Conservation (phyloP, 108 stramenopile species). For the Hondaea fermentalgiana region DNA sequence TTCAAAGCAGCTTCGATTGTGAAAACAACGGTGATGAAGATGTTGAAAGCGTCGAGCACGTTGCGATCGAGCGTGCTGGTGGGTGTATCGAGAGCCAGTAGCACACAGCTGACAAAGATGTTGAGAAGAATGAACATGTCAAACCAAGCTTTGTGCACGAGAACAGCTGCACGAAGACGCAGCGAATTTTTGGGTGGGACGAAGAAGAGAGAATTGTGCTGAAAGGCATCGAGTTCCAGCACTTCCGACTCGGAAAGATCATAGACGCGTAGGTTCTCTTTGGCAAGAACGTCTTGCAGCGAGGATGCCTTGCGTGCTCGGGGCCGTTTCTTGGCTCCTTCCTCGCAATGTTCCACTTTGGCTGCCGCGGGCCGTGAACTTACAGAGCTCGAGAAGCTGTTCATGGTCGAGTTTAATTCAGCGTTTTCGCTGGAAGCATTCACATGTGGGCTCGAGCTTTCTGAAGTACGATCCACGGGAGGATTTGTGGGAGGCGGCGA, state of each 20-base stretch:
- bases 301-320: neutral
- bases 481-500: no score
- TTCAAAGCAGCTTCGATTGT: slow-evolving; percentile 53
- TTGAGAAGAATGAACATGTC: slow-evolving; percentile 30
- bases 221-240: neutral
- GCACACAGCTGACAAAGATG: slow-evolving; percentile 29
- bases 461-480: no score
- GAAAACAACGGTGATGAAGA: slow-evolving; percentile 49
- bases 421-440: no score
- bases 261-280: neutral
- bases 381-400: no score
- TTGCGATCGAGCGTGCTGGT: neutral
- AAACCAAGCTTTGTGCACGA: slow-evolving; percentile 36
- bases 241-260: neutral
- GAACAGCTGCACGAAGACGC: neutral
- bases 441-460: no score
- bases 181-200: neutral
- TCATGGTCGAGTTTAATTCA: no score
- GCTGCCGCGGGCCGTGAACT: no score
- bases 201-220: neutral
- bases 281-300: neutral
- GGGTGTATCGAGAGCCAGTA: slow-evolving; percentile 45
- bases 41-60: slow-evolving; percentile 32
- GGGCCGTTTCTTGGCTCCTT: no score
- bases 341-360: no score